phyloP scores from a whole-genome alignment of 441 rosid species.

The Hura crepitans region DNA sequence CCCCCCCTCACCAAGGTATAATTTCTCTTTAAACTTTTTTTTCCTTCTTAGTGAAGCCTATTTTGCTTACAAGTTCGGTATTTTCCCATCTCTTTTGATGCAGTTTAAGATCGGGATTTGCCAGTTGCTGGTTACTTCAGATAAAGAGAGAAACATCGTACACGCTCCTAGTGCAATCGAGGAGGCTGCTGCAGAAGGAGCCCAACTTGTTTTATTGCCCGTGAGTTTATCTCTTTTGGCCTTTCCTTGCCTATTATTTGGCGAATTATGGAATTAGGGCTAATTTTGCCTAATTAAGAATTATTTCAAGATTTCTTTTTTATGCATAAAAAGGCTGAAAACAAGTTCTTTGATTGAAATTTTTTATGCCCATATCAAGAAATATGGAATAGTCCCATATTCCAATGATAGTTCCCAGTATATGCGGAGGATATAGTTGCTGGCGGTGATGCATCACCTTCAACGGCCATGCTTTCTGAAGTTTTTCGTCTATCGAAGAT shows the following conservation, averaged over 20 bases:
- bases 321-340: not conserved
- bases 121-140: slow-evolving; percentile 67
- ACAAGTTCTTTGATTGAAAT: not conserved
- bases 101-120: slow-evolving; percentile 85
- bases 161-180: slow-evolving; percentile 62
- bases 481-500: slow-evolving; percentile 54
- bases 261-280: not conserved
- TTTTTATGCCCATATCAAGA: slow-evolving; percentile 43
- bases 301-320: not conserved
- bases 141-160: slow-evolving; percentile 70
- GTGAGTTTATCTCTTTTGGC: slow-evolving; percentile 34
- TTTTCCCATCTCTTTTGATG: not conserved
- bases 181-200: slow-evolving; percentile 75
- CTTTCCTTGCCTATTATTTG: not conserved
- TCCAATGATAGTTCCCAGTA: slow-evolving; percentile 82
- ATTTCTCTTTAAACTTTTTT: not conserved
- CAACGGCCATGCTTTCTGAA: slow-evolving; percentile 83
- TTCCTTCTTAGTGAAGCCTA: not conserved
- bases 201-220: slow-evolving; percentile 76
- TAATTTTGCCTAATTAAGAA: not conserved
- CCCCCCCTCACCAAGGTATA: slow-evolving; percentile 66
- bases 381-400: slow-evolving; percentile 88
- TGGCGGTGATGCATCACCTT: slow-evolving; percentile 66
- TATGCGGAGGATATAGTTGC: slow-evolving; percentile 90
- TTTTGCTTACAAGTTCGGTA: not conserved